Evolutionary conservation across 202 grass and related monocot genomes (phyloP).

Genomic region (Alloteropsis angusta): DNA sequence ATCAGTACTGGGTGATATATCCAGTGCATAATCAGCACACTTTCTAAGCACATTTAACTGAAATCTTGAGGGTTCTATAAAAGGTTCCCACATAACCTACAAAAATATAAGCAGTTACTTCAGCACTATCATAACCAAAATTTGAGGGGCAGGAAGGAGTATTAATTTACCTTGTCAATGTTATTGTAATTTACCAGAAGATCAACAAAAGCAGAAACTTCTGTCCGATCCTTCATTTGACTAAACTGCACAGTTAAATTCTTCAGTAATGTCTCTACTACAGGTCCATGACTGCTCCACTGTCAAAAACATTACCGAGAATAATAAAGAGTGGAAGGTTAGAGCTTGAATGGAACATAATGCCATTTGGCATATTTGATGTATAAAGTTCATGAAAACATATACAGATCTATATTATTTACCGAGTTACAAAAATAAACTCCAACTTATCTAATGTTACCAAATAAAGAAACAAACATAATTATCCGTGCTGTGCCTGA

Average conservation of each 20-base stretch:
- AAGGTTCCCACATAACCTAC: constrained; percentile 99
- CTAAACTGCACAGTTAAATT: constrained; percentile 54
- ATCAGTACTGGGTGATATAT: constrained; percentile 57
- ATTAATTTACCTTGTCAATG: constrained; percentile 84
- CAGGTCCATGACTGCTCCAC: constrained; percentile 91
- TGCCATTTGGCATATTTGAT: neutral
- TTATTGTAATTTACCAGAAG: constrained; percentile 98
- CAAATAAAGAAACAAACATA: constrained; percentile 19
- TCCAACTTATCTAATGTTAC: constrained; percentile 5
- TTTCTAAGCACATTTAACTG: constrained; percentile 56
- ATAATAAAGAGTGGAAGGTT: constrained; percentile 27
- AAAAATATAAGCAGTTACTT: constrained; percentile 23
- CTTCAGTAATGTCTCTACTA: constrained; percentile 82
- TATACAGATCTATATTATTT: neutral
- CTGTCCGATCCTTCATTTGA: constrained; percentile 41
- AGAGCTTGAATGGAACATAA: constrained; percentile 16
- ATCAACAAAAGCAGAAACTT: constrained; percentile 65
- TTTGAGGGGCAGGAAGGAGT: constrained; percentile 10
- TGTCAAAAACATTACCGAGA: constrained; percentile 37
- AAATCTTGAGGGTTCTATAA: constrained; percentile 94
- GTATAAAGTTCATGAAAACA: constrained; percentile 13
- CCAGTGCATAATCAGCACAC: constrained; percentile 44
- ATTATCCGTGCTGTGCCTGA: constrained; percentile 4
- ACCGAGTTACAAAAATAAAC: constrained; percentile 5
- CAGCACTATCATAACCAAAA: constrained; percentile 21